These are phyloP conservation scores for Metschnikowia dekortorum DNA, from an alignment of 805 yeast genomes.

Conservation along the genomic window DNA sequence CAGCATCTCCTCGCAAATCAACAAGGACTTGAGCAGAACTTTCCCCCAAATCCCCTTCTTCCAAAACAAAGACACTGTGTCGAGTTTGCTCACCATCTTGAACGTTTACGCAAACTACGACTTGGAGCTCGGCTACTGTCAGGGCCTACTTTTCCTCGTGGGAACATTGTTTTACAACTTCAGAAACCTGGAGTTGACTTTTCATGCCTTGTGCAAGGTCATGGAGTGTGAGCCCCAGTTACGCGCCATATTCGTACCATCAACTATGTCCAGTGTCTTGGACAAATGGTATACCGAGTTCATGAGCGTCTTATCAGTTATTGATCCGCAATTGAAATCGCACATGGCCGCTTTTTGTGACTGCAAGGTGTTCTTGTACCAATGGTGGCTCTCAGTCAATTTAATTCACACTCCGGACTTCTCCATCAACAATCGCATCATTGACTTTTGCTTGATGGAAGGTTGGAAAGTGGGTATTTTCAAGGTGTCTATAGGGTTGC, in stretches of 20 bases:
- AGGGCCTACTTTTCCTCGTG: conserved; percentile 59
- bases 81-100: conserved; percentile 48
- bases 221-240: conserved; percentile 54
- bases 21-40: conserved; percentile 57
- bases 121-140: conserved; percentile 64
- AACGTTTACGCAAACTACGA: conserved; percentile 63
- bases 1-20: conserved; percentile 42
- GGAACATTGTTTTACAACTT: conserved; percentile 49
- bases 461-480: conserved; percentile 52
- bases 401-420: conserved; percentile 57
- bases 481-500: conserved; percentile 51
- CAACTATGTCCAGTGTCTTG: conserved; percentile 52
- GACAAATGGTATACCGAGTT: conserved; percentile 52
- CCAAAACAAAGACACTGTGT: conserved; percentile 38
- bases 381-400: conserved; percentile 62
- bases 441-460: conserved; percentile 51
- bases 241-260: conserved; percentile 46
- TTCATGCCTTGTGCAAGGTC: conserved; percentile 49
- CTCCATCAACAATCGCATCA: conserved; percentile 42
- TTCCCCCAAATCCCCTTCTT: conserved; percentile 53
- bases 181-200: conserved; percentile 37
- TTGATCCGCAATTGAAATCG: conserved; percentile 36
- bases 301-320: conserved; percentile 34
- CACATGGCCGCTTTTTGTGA: conserved; percentile 44
- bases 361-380: conserved; percentile 48